Conservation (phyloP, 768 basidiomycete species). For the Leucocoprinus sp. region DNA sequence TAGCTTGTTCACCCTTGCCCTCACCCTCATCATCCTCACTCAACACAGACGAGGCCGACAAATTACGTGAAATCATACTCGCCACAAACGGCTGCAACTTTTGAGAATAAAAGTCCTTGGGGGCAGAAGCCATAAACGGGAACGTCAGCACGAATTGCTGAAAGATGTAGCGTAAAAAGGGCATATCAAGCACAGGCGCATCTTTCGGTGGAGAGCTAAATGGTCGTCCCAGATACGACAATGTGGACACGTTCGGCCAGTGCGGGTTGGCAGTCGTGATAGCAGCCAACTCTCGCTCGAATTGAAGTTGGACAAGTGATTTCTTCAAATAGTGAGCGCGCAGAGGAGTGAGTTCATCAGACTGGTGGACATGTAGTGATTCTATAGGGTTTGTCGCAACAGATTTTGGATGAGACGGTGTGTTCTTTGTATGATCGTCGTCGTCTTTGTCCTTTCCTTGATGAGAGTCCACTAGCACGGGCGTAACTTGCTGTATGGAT, state of each 20-base stretch:
- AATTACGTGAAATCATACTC: slow-evolving; percentile 72
- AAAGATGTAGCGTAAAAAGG: slow-evolving; percentile 85
- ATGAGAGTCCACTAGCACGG: not conserved
- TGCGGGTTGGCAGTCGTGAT: slow-evolving; percentile 30
- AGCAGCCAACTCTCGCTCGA: slow-evolving; percentile 72
- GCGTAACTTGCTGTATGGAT: not conserved
- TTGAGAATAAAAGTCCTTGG: slow-evolving; percentile 84
- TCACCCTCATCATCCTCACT: slow-evolving; percentile 34
- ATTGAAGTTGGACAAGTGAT: slow-evolving; percentile 80
- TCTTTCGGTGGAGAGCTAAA: slow-evolving; percentile 66
- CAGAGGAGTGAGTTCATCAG: slow-evolving; percentile 60
- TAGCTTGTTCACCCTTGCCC: slow-evolving; percentile 40
- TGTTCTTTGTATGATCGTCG: not conserved
- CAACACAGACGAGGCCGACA: slow-evolving; percentile 52
- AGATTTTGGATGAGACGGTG: not conserved
- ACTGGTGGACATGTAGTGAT: slow-evolving; percentile 4
- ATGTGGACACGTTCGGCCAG: slow-evolving; percentile 40
- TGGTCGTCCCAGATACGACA: slow-evolving; percentile 85
- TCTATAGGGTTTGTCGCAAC: slow-evolving; percentile 5
- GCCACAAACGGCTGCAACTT: slow-evolving; percentile 94
- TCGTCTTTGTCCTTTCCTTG: not conserved
- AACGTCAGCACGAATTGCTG: slow-evolving; percentile 91
- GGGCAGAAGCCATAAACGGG: slow-evolving; percentile 87
- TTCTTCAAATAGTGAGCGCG: slow-evolving; percentile 99
- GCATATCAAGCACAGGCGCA: slow-evolving; percentile 59